These are phyloP conservation scores for Juglanconis oblonga DNA, from an alignment of 2,329 filamentous ascomycete species.

Conservation along the genomic window DNA sequence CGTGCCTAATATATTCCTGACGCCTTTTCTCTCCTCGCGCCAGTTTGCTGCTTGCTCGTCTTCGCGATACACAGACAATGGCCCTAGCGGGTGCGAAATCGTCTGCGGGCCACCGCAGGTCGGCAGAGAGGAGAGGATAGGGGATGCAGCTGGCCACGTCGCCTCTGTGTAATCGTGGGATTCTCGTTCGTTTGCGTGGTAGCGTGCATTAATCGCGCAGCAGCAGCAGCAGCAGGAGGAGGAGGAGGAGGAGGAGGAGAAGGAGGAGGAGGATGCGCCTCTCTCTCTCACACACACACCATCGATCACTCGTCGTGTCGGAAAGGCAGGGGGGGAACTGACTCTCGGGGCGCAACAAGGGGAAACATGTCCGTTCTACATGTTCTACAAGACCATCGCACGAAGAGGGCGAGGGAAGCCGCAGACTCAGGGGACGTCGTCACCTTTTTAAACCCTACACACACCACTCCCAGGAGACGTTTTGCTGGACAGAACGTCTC, in stretches of 20 bases:
- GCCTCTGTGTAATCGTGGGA: conserved; percentile 16
- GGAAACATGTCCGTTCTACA: not conserved
- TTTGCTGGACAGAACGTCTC: conserved; percentile 3
- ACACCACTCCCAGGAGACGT: not conserved
- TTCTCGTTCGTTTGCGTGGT: not conserved
- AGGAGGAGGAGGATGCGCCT: not conserved
- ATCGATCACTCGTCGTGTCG: too few relatives aligned
- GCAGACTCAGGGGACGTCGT: not conserved
- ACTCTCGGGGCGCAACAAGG: too few relatives aligned
- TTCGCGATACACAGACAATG: conserved; percentile 1
- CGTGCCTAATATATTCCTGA: not conserved
- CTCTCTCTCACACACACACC: not conserved
- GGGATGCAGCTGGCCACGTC: conserved; percentile 9
- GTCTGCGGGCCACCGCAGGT: conserved; percentile 9
- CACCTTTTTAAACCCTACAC: not conserved
- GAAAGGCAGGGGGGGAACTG: too few relatives aligned
- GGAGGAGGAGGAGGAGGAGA: not conserved
- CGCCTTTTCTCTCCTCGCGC: not conserved
- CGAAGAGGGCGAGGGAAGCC: not conserved
- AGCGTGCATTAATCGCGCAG: not conserved
- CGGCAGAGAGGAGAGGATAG: conserved; percentile 7
- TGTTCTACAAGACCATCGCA: not conserved
- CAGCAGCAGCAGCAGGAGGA: not conserved
- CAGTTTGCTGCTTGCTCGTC: not conserved
- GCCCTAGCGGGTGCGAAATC: not conserved